Evolutionary conservation across 2,329 filamentous ascomycete species (phyloP), one percentile per base, ranked within the genome.

Genomic region (Meredithiella fracta): DNA sequence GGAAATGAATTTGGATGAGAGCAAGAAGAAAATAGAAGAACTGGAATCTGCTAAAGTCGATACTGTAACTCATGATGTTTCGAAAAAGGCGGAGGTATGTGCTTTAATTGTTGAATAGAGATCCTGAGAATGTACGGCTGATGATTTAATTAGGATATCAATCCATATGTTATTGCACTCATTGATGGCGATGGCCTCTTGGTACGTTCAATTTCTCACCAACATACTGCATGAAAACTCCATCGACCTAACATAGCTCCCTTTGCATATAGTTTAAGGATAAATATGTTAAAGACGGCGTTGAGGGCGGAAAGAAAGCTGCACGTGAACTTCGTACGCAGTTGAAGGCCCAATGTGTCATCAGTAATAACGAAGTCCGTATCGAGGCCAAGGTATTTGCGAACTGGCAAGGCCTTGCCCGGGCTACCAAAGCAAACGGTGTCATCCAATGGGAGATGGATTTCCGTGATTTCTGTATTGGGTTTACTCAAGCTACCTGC

Each of bases 121-220:
- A n/a, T n/a, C n/a, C n/a, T n/a, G n/a, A n/a, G n/a, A n/a, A n/a
- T n/a, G n/a, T n/a, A n/a, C n/a, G n/a, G n/a, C n/a, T n/a, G n/a
- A n/a, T n/a, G n/a, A n/a, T n/a, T n/a, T n/a, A n/a, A 25, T 25
- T 29, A 51, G 62, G 79, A 74, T 73, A 70, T 44, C 52, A 81
- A 80, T 65, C 71, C 75, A 42, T 83, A 83, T 64, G 70, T 82
- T 62, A 66, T 78, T 60, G 72, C 81, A 40, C 64, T 82, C 61
- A 75, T 84, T 61, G 80, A 83, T 64, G 80, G 79, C 38, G 75
- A 84, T 64, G 77, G 78, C 47, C 70, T 82, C 58, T 68, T 82
- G 65, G 79, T 82, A 62, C 55, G 63, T 38, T 5, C 1, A 26
- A 15, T 22, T 4, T 53, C 47, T 5, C 37, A n/a, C 11, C 37